Percentiles rank a stretch among this genome's conserved stretches.
Evolutionary conservation across 768 basidiomycete species (phyloP).

Genomic region (Leccinum pellstonianum): DNA sequence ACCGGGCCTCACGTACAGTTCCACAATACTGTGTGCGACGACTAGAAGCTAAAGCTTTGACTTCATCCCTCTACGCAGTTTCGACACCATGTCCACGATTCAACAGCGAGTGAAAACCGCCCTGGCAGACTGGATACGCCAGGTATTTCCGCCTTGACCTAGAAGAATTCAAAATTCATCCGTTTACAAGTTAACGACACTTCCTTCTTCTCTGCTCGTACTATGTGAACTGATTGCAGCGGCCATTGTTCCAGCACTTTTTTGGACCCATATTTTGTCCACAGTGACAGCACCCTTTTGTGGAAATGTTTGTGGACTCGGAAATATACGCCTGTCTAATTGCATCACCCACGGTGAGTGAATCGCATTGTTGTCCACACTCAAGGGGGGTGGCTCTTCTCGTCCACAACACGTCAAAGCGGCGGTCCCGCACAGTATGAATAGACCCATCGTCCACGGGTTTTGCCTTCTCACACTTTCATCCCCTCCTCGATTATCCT

Average conservation of each 20-base stretch:
- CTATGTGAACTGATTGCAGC: neutral
- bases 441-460: neutral
- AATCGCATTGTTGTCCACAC: constrained; percentile 13
- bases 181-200: neutral
- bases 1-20: neutral
- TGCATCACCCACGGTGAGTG: neutral
- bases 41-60: no score
- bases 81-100: neutral
- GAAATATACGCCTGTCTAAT: neutral
- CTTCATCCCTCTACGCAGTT: neutral
- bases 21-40: neutral
- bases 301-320: constrained; percentile 3
- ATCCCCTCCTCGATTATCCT: neutral
- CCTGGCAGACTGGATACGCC: no score
- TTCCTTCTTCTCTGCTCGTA: neutral
- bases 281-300: constrained; percentile 1
- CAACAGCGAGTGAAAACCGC: no score
- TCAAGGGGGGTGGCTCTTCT: neutral
- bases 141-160: no score
- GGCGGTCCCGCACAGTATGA: constrained; percentile 11
- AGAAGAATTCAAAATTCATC: neutral
- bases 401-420: constrained; percentile 16
- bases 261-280: constrained; percentile 3
- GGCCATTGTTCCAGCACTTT: neutral
- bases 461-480: neutral